Evolutionary conservation across 768 basidiomycete genomes (phyloP).

Genomic region (Pleurotus tuber-regium): DNA sequence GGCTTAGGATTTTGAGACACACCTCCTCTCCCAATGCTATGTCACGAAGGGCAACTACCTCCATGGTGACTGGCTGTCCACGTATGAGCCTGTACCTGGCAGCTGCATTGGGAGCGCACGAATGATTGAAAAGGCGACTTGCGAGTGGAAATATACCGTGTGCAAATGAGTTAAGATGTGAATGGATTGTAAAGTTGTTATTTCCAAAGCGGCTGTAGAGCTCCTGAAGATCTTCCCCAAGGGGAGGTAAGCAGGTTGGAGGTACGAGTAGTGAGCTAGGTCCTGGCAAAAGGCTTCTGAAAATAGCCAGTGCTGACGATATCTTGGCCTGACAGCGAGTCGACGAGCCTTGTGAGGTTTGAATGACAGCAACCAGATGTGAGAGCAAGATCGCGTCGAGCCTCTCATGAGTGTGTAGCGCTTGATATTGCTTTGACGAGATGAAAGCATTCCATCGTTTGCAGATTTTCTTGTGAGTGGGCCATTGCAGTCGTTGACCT

Average conservation of each 20-base stretch:
- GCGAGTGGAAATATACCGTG: conserved; percentile 78
- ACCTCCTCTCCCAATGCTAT: conserved; percentile 69
- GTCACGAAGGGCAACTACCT: conserved; percentile 60
- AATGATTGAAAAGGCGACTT: conserved; percentile 83
- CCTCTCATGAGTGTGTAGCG: conserved; percentile 50
- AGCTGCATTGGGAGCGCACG: conserved; percentile 72
- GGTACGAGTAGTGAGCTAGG: conserved; percentile 20
- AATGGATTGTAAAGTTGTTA: conserved; percentile 80
- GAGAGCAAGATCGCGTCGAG: conserved; percentile 65
- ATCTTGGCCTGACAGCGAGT: background rate
- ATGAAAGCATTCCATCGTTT: conserved; percentile 47
- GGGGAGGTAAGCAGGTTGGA: conserved; percentile 31
- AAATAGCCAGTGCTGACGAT: conserved; percentile 17
- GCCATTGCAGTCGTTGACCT: conserved; percentile 77
- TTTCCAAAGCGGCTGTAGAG: conserved; percentile 64
- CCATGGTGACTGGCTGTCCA: conserved; percentile 46
- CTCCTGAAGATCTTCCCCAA: conserved; percentile 24
- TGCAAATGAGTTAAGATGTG: conserved; percentile 64
- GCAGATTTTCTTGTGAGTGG: conserved; percentile 70
- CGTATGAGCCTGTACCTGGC: conserved; percentile 51
- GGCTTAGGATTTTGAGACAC: conserved; percentile 9
- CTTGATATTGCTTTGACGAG: conserved; percentile 43
- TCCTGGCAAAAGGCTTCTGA: conserved; percentile 46
- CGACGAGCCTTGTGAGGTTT: background rate
- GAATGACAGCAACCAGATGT: conserved; percentile 49